Base-by-base conservation (phyloP, 2,329 filamentous ascomycete genomes). In the Diaporthe ilicicola region DNA sequence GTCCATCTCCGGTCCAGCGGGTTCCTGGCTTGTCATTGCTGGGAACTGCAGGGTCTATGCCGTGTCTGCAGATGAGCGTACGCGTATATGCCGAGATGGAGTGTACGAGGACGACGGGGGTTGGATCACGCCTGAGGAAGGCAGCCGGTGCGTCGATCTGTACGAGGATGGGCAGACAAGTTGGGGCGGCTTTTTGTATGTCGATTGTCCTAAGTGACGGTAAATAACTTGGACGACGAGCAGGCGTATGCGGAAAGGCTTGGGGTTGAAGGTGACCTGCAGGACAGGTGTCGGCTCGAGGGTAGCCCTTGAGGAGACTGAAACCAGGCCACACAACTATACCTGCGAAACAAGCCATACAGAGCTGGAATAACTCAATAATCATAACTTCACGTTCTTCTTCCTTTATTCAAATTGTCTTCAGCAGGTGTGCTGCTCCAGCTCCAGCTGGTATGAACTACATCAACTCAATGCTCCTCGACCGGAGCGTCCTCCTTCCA, bases 401-500 rank as follows among this genome's bases (percentile, higher is more conserved):
- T 13, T 13, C 17, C 34, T 22, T 24, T 7, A 3, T n/a, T 9
- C n/a, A 2, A n/a, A 13, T 9, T 3, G 17, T 3, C n/a, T n/a
- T 29, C 17, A 3, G 29, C 12, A 13, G 1, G 27, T 1, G 13
- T 9, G 27, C 32, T 10, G 5, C 24, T 4, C 4, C 3, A 1
- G 29, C 24, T 12, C 34, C 5, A 24, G 32, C 4, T 5, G 24
- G 13, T 19, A 15, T 22, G 3, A 7, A 15, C n/a, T 24, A 19
- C 15, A 13, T 48, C 32, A 10, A 1, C 2, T 62, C 29, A 50
- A 7, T 62, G 27, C 59, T 34, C 42, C 42, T 12, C 59, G 5
- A 3, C 44, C n/a, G 9, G 13, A 37, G 17, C 65, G 27, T 51
- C 67, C 1, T 27, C 34, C 44, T 70, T 56, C 72, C 70, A 72